phyloP scores from a whole-genome alignment of 2,329 filamentous ascomycete species.

The Lasiodiplodia hormozganensis region DNA sequence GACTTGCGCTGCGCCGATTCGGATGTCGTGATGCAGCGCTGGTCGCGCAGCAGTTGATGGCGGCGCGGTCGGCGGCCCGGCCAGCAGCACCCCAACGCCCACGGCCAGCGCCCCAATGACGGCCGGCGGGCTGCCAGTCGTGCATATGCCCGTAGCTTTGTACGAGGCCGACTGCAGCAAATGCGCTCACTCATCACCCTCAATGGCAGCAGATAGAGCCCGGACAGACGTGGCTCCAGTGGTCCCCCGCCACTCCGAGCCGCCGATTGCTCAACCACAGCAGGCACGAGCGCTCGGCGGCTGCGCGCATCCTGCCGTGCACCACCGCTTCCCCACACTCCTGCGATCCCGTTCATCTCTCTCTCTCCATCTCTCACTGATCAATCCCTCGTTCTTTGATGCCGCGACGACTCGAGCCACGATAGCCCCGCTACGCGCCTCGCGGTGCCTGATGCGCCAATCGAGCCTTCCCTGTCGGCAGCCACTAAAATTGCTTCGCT shows the following conservation, averaged over 20 bases:
- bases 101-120: conserved; percentile 2
- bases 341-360: too few species aligned
- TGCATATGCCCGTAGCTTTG: conserved; percentile 21
- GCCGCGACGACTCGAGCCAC: conserved; percentile 18
- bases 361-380: neutral
- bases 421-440: conserved; percentile 10
- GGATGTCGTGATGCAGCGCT: neutral
- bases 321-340: conserved; percentile 18
- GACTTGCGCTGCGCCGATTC: conserved; percentile 1
- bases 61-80: neutral
- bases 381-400: neutral
- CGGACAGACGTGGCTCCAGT: conserved; percentile 23
- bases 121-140: neutral
- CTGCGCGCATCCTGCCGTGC: conserved; percentile 14
- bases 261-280: conserved; percentile 15
- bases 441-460: conserved; percentile 12
- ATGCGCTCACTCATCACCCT: conserved; percentile 21
- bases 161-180: conserved; percentile 16
- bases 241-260: conserved; percentile 14
- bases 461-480: neutral
- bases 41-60: neutral
- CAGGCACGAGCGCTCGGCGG: conserved; percentile 3
- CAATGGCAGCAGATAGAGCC: conserved; percentile 25
- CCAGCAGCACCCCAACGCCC: conserved; percentile 20
- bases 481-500: conserved; percentile 6